Evolutionary conservation across 371 early-diverging fungal genomes (phyloP), one percentile per base, ranked within the genome.

Genomic region (Ecytonucleospora hepatopenaei): DNA sequence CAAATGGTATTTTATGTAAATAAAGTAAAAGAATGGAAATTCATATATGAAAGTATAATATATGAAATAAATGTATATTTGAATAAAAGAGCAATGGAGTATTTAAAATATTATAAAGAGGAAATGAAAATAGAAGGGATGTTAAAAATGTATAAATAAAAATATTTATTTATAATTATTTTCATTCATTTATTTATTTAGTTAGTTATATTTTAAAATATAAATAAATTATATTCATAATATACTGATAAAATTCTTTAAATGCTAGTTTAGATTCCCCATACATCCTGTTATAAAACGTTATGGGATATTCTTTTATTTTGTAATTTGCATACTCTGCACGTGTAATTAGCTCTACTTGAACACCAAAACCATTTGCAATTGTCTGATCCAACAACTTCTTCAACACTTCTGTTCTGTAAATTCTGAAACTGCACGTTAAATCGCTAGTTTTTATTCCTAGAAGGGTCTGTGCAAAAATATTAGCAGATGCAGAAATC

Each of bases 331-430:
- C 85, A 80, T 90, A 89, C 71, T 88, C 83, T 40, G 94, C 94
- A 34, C 93, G 85, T 17, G 91, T 89, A 85, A 97, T 93, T 87
- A 94, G 90, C 78, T 97, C 97, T 94, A 94, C 94, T 79, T 97
- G 97, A 82, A 94, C 93, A 2, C 94, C 92, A 74, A 94, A 97
- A 3, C 97, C 96, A 77, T 90, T 90, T 35, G 91, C 87, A 23
- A 86, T 82, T 1, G 89, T 89, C 2, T 86, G 86, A 32, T 85
- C 77, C 68, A 94, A 90, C 69, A 94, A 81, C 64, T 84, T 80
- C 56, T 84, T 79, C 28, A 97, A 82, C 0, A 91, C 90, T 40
- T 87, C 85, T 74, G 87, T 91, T 79, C 89, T 91, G 82, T 97
- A 97, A 48, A 95, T 79, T 57, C 94, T 86, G 86, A 91, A 97